Evolutionary conservation across 2,329 filamentous ascomycete species (phyloP).

Genomic region (Albifimbria verrucaria): DNA sequence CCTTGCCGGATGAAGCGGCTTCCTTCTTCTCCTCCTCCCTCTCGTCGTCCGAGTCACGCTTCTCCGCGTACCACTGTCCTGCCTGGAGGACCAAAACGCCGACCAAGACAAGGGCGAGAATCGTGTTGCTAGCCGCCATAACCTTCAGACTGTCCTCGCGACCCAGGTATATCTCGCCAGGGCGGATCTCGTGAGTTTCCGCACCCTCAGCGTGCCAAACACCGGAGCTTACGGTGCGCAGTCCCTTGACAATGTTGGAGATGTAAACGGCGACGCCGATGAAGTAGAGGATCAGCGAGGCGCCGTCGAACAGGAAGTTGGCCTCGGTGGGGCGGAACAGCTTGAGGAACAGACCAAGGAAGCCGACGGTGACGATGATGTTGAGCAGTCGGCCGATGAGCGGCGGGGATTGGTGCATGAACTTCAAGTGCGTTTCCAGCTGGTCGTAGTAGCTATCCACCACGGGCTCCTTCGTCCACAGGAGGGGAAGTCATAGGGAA

Average conservation of each 20-base stretch:
- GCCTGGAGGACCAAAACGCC: constrained; percentile 91
- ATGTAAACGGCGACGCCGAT: constrained; percentile 91
- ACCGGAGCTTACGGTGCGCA: constrained; percentile 76
- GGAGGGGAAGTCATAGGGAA: constrained; percentile 94
- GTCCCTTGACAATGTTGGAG: constrained; percentile 93
- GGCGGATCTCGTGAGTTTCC: constrained; percentile 34
- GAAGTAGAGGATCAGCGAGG: constrained; percentile 76
- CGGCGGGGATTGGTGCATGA: constrained; percentile 86
- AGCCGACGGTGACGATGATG: constrained; percentile 84
- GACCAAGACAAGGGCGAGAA: constrained; percentile 85
- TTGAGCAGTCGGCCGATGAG: constrained; percentile 91
- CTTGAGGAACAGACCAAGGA: constrained; percentile 88
- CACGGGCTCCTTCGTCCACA: constrained; percentile 69
- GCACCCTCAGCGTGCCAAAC: constrained; percentile 49
- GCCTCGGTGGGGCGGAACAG: constrained; percentile 91
- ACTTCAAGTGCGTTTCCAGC: constrained; percentile 84
- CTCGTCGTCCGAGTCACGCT: constrained; percentile 81
- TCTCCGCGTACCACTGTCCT: constrained; percentile 97
- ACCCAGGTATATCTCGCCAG: constrained; percentile 66
- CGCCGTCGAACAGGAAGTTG: constrained; percentile 91
- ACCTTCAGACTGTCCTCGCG: constrained; percentile 90
- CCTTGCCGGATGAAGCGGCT: constrained; percentile 19
- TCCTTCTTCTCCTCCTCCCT: constrained; percentile 49
- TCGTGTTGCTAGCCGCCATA: constrained; percentile 91
- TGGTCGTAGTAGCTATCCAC: constrained; percentile 72